phyloP scores from a whole-genome alignment of 1,139 yeast genomes.

The Hyphopichia pseudoburtonii region DNA sequence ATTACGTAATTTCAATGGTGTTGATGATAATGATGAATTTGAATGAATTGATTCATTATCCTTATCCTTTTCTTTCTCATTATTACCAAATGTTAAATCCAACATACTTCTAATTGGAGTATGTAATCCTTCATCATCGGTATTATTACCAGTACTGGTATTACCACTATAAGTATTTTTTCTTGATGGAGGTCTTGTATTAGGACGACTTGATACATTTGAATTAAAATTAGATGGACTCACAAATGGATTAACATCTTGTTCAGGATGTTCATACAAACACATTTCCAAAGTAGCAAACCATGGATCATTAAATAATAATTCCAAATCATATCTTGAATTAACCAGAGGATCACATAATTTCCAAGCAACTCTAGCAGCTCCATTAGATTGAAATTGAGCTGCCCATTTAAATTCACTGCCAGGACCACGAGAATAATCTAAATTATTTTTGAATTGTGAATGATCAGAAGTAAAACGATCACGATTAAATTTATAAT shows the following conservation, averaged over 20 bases:
- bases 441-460: conserved; percentile 48
- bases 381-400: conserved; percentile 57
- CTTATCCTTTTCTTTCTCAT: conserved; percentile 5
- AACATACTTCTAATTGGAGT: conserved; percentile 43
- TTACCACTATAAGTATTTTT: conserved; percentile 28
- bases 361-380: conserved; percentile 74
- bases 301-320: conserved; percentile 64
- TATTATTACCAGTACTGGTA: conserved; percentile 7
- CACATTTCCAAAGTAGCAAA: conserved; percentile 62
- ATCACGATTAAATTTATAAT: conserved; percentile 54
- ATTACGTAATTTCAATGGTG: conserved; percentile 12
- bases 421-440: conserved; percentile 56
- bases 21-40: conserved; percentile 26
- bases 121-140: conserved; percentile 21
- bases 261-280: conserved; percentile 52
- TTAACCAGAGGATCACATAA: conserved; percentile 62
- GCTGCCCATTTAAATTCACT: conserved; percentile 65
- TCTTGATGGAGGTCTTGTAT: conserved; percentile 37
- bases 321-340: conserved; percentile 54
- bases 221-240: conserved; percentile 13
- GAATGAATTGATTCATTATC: conserved; percentile 26
- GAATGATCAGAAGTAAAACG: conserved; percentile 52
- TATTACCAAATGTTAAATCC: conserved; percentile 23
- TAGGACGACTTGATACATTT: conserved; percentile 26
- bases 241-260: conserved; percentile 41